Conservation (phyloP, 495 filamentous ascomycete species). For the Jackrogersella minutella region DNA sequence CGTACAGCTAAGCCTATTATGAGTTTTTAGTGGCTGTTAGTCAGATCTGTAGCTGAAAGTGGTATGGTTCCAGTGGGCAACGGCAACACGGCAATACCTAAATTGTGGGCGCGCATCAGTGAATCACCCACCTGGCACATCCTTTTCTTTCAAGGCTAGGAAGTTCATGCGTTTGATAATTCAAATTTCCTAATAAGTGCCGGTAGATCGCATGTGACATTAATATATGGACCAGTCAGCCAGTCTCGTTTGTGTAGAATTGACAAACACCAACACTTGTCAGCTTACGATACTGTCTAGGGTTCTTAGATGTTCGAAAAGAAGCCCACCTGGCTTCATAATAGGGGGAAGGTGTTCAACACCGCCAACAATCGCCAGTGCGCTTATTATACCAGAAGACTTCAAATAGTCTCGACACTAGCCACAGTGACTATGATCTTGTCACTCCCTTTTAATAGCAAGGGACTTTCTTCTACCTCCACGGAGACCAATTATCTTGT, state of each 20-base stretch:
- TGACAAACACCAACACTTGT: constrained; percentile 45
- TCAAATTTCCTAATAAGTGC: constrained; percentile 53
- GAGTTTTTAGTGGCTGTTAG: background rate
- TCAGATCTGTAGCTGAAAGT: background rate
- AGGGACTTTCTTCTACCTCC: too few species aligned
- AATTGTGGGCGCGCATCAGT: background rate
- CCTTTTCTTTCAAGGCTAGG: too few species aligned
- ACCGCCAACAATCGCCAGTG: constrained; percentile 28
- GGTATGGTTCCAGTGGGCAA: background rate
- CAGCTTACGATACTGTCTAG: background rate
- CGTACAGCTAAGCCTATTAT: too few species aligned
- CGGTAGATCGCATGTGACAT: constrained; percentile 57
- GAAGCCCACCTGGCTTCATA: constrained; percentile 33
- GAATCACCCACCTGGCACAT: too few species aligned
- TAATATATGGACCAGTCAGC: constrained; percentile 61
- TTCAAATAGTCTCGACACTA: constrained; percentile 52
- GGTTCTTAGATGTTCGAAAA: background rate
- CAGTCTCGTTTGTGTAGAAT: constrained; percentile 57
- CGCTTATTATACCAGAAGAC: too few species aligned
- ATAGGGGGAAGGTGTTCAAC: constrained; percentile 6
- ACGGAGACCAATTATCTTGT: too few species aligned
- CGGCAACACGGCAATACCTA: constrained; percentile 1
- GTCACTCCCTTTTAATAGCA: constrained; percentile 50
- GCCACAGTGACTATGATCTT: constrained; percentile 60
- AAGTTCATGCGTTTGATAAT: too few species aligned